Evolutionary conservation across 352 stramenopile genomes (phyloP).

Genomic region (Aphanomyces stellatus): DNA sequence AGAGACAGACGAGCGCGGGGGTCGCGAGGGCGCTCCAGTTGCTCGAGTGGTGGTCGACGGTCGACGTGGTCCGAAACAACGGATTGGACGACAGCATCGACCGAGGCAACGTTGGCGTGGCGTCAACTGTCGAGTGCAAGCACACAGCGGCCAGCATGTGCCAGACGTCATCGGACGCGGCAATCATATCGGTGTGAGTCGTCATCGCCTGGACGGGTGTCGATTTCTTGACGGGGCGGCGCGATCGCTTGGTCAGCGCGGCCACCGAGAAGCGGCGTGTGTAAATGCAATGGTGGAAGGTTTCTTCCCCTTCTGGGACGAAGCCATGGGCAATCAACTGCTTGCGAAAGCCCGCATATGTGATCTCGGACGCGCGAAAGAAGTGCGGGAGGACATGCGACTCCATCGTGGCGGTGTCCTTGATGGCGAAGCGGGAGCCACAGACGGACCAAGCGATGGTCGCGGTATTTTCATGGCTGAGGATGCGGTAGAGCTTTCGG

Average conservation of each 20-base stretch:
- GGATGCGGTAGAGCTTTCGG: constrained; percentile 70
- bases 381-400: constrained; percentile 48
- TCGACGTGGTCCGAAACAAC: neutral
- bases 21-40: neutral
- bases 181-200: too few relatives aligned
- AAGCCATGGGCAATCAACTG: constrained; percentile 8
- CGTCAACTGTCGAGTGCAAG: neutral
- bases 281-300: neutral
- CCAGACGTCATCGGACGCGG: too few relatives aligned
- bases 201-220: neutral
- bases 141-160: neutral
- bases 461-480: constrained; percentile 53
- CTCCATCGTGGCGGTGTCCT: constrained; percentile 46
- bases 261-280: neutral
- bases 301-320: neutral
- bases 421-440: constrained; percentile 51
- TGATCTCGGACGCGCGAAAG: constrained; percentile 30
- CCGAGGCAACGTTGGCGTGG: neutral
- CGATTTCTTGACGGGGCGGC: neutral
- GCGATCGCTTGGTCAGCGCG: neutral
- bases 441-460: constrained; percentile 46
- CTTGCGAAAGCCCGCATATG: neutral
- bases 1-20: constrained; percentile 11
- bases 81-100: neutral
- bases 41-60: too few relatives aligned